Evolutionary conservation across 2,329 filamentous ascomycete species (phyloP).

Genomic region (Diaporthe citrichinensis): DNA sequence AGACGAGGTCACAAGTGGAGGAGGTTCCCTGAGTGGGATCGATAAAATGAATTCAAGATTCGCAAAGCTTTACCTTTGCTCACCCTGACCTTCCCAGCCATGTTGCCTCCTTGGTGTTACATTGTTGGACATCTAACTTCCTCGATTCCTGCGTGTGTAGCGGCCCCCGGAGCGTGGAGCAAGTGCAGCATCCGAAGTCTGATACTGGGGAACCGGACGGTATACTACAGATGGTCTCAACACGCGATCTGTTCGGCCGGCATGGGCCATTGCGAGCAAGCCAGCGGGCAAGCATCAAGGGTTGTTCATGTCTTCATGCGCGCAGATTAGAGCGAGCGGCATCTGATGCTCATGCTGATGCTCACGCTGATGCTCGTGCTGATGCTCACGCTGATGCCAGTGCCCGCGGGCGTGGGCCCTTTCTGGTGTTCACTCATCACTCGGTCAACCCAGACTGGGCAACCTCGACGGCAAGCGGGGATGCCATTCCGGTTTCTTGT

Average conservation of each 20-base stretch:
- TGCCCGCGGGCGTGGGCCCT: conserved; percentile 7
- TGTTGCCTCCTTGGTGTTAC: conserved; percentile 30
- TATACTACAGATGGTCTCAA: conserved; percentile 8
- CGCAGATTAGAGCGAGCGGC: conserved; percentile 14
- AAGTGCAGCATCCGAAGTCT: conserved; percentile 22
- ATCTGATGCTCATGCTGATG: conserved; percentile 13
- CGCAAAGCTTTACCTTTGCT: conserved; percentile 19
- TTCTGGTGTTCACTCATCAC: conserved; percentile 18
- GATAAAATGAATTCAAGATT: conserved; percentile 35
- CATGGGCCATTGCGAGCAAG: conserved; percentile 14
- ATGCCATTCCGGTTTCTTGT: conserved; percentile 22
- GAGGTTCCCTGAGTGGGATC: conserved; percentile 19
- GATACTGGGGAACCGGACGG: conserved; percentile 6
- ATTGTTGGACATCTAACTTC: conserved; percentile 31
- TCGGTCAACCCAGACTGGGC: conserved; percentile 11
- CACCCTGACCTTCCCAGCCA: conserved; percentile 27
- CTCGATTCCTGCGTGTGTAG: conserved; percentile 25
- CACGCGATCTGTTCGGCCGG: conserved; percentile 18
- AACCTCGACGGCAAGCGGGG: conserved; percentile 20
- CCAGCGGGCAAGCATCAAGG: conserved; percentile 19
- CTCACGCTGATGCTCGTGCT: conserved; percentile 7
- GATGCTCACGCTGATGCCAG: conserved; percentile 6
- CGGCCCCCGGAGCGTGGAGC: conserved; percentile 19
- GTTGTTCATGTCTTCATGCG: conserved; percentile 5
- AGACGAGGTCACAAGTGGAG: conserved; percentile 11